Base-by-base conservation (phyloP, 1,284 basidiomycete genomes). In the Paramarasmius palmivorus region DNA sequence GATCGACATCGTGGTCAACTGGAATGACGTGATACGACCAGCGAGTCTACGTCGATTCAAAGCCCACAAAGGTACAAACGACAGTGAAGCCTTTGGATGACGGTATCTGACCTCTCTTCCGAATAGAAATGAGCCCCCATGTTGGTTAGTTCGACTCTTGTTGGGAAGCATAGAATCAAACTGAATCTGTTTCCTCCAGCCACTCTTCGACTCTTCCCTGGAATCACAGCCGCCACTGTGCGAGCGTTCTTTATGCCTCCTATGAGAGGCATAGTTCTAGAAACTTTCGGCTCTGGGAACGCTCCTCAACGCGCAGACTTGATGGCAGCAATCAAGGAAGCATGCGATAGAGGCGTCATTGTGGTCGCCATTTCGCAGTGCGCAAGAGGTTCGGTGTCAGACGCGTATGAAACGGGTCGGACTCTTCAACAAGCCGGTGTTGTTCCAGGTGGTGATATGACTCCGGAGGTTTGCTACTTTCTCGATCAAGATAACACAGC, bases 311-410 rank as follows among this genome's bases (percentile, higher is more conserved):
- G 87, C 20, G 53, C 73, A 49, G 90, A 91, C 63, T 69, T 92
- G 25, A 79, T 88, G 65, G 65, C 79, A 20, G 86, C 83, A 0
- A 77, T 96, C 53, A 84, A 84, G 58, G 84, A 90, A 51, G 93
- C 94, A 0, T 90, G 89, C 53, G 83, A 89, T 49, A 81, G 89
- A 2, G 93, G 92, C 4, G 81, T 95, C 1, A 83, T 96, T 35
- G 84, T 97, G 45, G 93, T 97, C 45, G 93, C 94, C 10, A 94
- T 96, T 54, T 89, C 92, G 0, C 94, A 97, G 65, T 96, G 95
- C 65, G 68, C 86, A 14, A 93, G 90, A 65, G 92, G 92, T 14
- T 79, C 87, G 2, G 91, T 94, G 15, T 88, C 86, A 2, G 82
- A 86, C 62, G 81, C 84, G 5, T 95, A 96, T 62, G 90, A 91